A percentile compares a stretch with the other conserved stretches of the same genome.
Evolutionary conservation across 2,329 filamentous ascomycete species (phyloP).

Genomic region (Botrytis cinerea): DNA sequence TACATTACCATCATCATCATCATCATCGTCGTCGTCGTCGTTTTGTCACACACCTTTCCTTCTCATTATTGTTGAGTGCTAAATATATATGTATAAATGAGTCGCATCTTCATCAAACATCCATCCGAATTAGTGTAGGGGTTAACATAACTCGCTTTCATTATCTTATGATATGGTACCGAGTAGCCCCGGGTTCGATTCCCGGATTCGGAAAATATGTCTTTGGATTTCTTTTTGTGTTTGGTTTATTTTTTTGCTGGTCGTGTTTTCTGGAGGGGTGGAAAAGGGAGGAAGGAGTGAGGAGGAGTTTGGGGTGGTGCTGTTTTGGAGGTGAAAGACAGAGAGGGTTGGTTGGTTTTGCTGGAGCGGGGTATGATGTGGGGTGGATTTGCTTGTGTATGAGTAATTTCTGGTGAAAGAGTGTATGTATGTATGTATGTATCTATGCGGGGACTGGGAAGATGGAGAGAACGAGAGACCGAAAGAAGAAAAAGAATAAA

Average conservation of each 20-base stretch:
- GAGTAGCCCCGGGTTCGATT: conserved; percentile 11
- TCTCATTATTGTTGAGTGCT: fast-evolving
- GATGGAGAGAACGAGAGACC: background rate
- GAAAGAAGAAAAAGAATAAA: background rate
- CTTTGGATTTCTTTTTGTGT: background rate
- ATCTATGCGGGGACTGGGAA: background rate
- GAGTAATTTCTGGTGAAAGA: background rate
- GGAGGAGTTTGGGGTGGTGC: background rate
- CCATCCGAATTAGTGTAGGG: background rate
- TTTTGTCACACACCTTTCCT: background rate
- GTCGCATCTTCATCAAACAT: fast-evolving
- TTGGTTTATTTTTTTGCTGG: background rate
- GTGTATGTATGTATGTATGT: too few relatives aligned
- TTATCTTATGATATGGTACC: background rate
- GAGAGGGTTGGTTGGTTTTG: background rate
- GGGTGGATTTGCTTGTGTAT: background rate
- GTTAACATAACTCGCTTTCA: conserved; percentile 6
- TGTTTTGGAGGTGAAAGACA: background rate
- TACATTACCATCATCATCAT: background rate
- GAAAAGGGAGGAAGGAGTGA: background rate
- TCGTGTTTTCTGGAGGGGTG: background rate
- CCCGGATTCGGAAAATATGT: background rate
- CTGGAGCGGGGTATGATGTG: background rate
- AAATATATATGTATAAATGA: fast-evolving
- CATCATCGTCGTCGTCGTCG: background rate